Evolutionary conservation across 176 grass and related monocot genomes (phyloP), one percentile per base, ranked within the genome.

Genomic region (Avena sativa): DNA sequence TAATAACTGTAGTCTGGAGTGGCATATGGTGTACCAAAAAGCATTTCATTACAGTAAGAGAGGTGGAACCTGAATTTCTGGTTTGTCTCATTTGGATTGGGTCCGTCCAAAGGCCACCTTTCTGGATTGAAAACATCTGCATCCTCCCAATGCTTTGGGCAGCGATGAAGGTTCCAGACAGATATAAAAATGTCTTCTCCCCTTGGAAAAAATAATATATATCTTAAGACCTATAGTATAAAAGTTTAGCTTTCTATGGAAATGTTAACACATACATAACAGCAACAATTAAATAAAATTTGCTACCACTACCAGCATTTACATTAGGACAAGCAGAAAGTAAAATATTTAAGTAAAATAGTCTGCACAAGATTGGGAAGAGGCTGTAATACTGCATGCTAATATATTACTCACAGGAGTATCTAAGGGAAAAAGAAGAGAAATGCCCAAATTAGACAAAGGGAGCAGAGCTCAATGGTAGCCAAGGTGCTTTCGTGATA

Each of bases 171-270:
- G 63, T 98, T 98, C 96, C 96, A 98, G 32, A 96, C 36, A 17
- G 93, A 98, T 90, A 98, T 98, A 76, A 98, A 98, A 88, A 96
- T 98, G 19, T 98, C 96, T 88, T 98, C 93, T 76, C 89, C 96
- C 78, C 96, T 98, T 44, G 55, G 72, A 56, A 34, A 60, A 52
- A 20, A 48, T 32, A 66, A 36, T 52, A 23, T 12, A 49, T 12
- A 26, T 72, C 32, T 48, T 80, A 32, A 81, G 55, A 80, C 11
- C 0, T 48, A 66, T 11, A 17, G 49, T 57, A 57, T 57, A 57
- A 61, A 68, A 34, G 0, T 21, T 52, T 77, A 57, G 4, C 9
- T 55, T 85, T 19, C 28, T 25, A 15, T 13, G 13, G 46, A 64
- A 66, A 65, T 52, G 25, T 9, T 2, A 47, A 57, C 49, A 58